These are phyloP conservation scores for Pythium aphanidermatum DNA, from an alignment of 352 stramenopile genomes.

Conservation along the genomic window DNA sequence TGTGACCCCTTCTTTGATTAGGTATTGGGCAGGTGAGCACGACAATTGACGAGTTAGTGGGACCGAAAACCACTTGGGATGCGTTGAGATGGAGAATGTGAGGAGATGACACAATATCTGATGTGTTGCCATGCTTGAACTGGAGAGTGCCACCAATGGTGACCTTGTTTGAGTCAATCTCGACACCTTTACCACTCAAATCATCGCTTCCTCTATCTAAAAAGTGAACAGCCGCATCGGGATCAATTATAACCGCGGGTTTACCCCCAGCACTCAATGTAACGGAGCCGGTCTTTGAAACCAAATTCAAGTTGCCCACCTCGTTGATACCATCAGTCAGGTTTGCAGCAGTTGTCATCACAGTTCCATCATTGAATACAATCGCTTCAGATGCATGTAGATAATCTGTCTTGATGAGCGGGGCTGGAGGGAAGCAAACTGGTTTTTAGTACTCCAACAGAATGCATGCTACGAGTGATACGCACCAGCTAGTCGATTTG, in stretches of 20 bases:
- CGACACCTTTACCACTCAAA: slow-evolving; percentile 35
- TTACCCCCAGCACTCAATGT: slow-evolving; percentile 57
- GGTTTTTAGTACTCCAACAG: too few relatives aligned
- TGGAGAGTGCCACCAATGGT: slow-evolving; percentile 33
- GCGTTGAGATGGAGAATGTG: slow-evolving; percentile 45
- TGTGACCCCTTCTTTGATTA: neutral
- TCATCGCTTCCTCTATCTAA: slow-evolving; percentile 43
- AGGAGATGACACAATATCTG: slow-evolving; percentile 32
- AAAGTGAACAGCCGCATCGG: slow-evolving; percentile 41
- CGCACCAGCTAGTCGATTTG: slow-evolving; percentile 56
- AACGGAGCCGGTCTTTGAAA: slow-evolving; percentile 59
- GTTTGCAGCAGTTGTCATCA: slow-evolving; percentile 78
- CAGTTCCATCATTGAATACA: slow-evolving; percentile 65
- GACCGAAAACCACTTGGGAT: slow-evolving; percentile 22
- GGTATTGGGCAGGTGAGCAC: slow-evolving; percentile 12
- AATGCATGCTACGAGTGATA: too few relatives aligned
- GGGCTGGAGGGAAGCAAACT: slow-evolving; percentile 24
- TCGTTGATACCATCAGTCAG: slow-evolving; percentile 73
- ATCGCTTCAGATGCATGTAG: slow-evolving; percentile 53
- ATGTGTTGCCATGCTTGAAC: slow-evolving; percentile 40
- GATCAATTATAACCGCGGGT: slow-evolving; percentile 47
- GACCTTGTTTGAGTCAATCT: slow-evolving; percentile 33
- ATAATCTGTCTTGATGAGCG: slow-evolving; percentile 57
- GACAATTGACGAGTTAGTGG: slow-evolving; percentile 2
- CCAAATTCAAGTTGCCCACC: slow-evolving; percentile 66